Percentiles rank a stretch among this genome's conserved stretches.
Conservation (phyloP, 495 filamentous ascomycete species). For the Viridothelium virens region DNA sequence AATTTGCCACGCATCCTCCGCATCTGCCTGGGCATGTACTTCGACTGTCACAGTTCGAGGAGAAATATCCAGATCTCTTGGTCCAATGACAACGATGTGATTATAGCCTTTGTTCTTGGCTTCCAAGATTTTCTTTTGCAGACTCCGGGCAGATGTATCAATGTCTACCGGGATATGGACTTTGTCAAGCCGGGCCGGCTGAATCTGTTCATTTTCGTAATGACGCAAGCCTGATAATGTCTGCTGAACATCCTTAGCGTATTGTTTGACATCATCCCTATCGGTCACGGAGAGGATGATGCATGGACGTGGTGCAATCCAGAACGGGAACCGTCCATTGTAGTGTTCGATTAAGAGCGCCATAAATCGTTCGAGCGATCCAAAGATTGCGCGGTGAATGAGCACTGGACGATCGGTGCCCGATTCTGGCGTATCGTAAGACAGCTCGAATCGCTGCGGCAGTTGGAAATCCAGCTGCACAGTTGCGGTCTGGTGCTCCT, state of each 20-base stretch:
- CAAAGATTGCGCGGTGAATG: slow-evolving; percentile 81
- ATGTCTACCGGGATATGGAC: slow-evolving; percentile 57
- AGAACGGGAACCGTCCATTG: slow-evolving; percentile 78
- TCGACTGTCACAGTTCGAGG: background rate
- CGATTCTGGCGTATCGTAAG: slow-evolving; percentile 64
- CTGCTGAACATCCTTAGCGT: slow-evolving; percentile 47
- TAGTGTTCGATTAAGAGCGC: slow-evolving; percentile 82
- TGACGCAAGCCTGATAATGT: slow-evolving; percentile 32
- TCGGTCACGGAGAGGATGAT: slow-evolving; percentile 71
- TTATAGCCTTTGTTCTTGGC: slow-evolving; percentile 70
- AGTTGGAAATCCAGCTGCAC: slow-evolving; percentile 93
- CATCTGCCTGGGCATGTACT: background rate
- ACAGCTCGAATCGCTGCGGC: slow-evolving; percentile 70
- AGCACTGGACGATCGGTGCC: slow-evolving; percentile 59
- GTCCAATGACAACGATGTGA: slow-evolving; percentile 65
- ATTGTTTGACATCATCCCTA: slow-evolving; percentile 48
- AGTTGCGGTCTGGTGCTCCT: slow-evolving; percentile 86
- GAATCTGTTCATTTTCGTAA: slow-evolving; percentile 17
- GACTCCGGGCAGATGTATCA: slow-evolving; percentile 53
- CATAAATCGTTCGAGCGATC: slow-evolving; percentile 79
- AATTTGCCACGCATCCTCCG: background rate
- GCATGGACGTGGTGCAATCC: slow-evolving; percentile 77
- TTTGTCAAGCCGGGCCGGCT: slow-evolving; percentile 26
- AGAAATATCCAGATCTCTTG: slow-evolving; percentile 30
- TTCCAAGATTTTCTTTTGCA: slow-evolving; percentile 61